Percentiles rank a stretch among this genome's conserved stretches.
Conservation (phyloP, 2,329 filamentous ascomycete species). For the Nothophaeocryptopus gaeumannii region DNA sequence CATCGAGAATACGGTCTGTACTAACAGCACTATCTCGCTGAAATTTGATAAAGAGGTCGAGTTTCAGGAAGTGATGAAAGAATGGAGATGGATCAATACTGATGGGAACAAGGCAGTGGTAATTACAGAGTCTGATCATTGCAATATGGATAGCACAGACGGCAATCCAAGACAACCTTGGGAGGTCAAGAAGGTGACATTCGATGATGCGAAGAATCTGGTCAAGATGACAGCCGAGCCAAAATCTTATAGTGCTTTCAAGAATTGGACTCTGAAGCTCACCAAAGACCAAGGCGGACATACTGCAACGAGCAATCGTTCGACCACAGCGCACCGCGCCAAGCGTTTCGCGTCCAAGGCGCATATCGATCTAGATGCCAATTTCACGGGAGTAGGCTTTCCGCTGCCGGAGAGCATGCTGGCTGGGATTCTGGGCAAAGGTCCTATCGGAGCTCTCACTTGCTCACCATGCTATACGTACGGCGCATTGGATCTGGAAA, state of each 20-base stretch:
- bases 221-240: neutral
- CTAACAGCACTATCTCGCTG: neutral
- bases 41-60: conserved; percentile 1
- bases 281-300: too few relatives aligned
- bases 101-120: neutral
- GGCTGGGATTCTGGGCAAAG: neutral
- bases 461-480: conserved; percentile 8
- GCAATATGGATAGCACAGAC: conserved; percentile 4
- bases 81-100: conserved; percentile 9
- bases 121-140: conserved; percentile 8
- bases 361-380: conserved; percentile 9
- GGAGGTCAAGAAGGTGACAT: neutral
- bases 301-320: too few relatives aligned
- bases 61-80: conserved; percentile 6
- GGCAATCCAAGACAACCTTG: conserved; percentile 6
- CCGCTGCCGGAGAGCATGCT: conserved; percentile 3
- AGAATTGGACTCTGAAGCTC: conserved; percentile 7
- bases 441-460: conserved; percentile 4
- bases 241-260: conserved; percentile 7
- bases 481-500: conserved; percentile 7
- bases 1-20: neutral
- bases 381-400: conserved; percentile 9
- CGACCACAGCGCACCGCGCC: too few relatives aligned
- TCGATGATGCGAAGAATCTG: conserved; percentile 2
- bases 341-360: too few relatives aligned